A percentile compares a stretch with the other conserved stretches of the same genome.
Evolutionary conservation across 192 early-diverging fungal species (phyloP).

Genomic region (Backusella mclennaniae): DNA sequence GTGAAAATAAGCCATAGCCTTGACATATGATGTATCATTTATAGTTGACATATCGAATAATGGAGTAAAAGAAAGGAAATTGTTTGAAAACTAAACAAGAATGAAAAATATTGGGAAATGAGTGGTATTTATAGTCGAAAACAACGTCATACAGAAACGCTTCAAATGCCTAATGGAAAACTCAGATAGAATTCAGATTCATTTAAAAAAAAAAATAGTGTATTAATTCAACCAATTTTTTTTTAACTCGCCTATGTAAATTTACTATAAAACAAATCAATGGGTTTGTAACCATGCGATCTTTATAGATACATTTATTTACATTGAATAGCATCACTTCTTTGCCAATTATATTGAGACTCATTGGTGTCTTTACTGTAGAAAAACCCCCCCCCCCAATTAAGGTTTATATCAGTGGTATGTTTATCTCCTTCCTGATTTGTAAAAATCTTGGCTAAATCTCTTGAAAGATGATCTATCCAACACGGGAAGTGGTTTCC

Average conservation of each 20-base stretch:
- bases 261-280: neutral
- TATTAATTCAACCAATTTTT: neutral
- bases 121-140: neutral
- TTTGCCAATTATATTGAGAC: neutral
- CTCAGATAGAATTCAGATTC: neutral
- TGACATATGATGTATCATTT: too few relatives aligned
- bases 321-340: neutral
- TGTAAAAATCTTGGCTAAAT: constrained; percentile 3
- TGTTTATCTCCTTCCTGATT: neutral
- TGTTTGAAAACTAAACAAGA: neutral
- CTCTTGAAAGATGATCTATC: neutral
- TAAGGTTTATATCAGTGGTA: neutral
- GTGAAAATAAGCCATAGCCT: neutral
- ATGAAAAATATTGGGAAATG: neutral
- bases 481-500: neutral
- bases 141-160: neutral
- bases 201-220: neutral
- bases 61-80: neutral
- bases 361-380: neutral
- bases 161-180: neutral
- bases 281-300: neutral
- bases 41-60: neutral
- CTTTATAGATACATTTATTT: neutral
- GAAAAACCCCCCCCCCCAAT: neutral
- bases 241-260: neutral